Evolutionary conservation across 805 yeast genomes (phyloP).

Genomic region (Yamadazyma philogaea): DNA sequence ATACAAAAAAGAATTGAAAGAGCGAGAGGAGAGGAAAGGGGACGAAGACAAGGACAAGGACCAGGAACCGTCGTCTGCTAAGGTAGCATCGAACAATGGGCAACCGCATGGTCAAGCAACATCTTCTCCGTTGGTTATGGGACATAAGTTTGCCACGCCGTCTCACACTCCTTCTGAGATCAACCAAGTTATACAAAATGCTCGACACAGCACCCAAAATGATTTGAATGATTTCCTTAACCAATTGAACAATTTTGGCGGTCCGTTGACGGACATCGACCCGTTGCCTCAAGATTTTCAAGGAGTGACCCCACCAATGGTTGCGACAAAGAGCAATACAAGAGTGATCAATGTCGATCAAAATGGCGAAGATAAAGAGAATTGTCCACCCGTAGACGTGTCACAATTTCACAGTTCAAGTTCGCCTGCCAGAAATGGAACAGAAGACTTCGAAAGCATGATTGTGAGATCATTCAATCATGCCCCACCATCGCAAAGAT

Average conservation of each 20-base stretch:
- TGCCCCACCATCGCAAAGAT: slow-evolving; percentile 23
- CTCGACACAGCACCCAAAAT: slow-evolving; percentile 21
- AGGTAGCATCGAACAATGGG: slow-evolving; percentile 6
- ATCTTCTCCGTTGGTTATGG: slow-evolving; percentile 24
- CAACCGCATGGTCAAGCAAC: slow-evolving; percentile 16
- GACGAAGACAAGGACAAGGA: slow-evolving; percentile 1
- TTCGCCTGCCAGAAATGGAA: slow-evolving; percentile 16
- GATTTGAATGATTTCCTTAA: slow-evolving; percentile 41
- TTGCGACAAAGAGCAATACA: slow-evolving; percentile 55
- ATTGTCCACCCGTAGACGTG: slow-evolving; percentile 21
- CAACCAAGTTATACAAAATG: slow-evolving; percentile 34
- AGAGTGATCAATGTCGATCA: slow-evolving; percentile 52
- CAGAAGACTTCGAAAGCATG: slow-evolving; percentile 24
- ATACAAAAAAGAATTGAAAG: slow-evolving; percentile 35
- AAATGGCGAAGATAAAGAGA: slow-evolving; percentile 28
- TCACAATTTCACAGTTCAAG: slow-evolving; percentile 14
- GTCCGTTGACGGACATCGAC: slow-evolving; percentile 47
- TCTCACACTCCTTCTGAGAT: slow-evolving; percentile 38
- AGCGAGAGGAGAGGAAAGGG: slow-evolving; percentile 22
- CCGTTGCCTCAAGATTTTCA: slow-evolving; percentile 34
- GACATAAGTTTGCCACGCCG: slow-evolving; percentile 37
- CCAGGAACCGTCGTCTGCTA: slow-evolving; percentile 11
- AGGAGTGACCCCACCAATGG: slow-evolving; percentile 44
- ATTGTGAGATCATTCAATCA: slow-evolving; percentile 26
- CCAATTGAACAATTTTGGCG: slow-evolving; percentile 40